Evolutionary conservation across 371 early-diverging fungal genomes (phyloP), one percentile per base, ranked within the genome.

Genomic region (Lichtheimia ornata): DNA sequence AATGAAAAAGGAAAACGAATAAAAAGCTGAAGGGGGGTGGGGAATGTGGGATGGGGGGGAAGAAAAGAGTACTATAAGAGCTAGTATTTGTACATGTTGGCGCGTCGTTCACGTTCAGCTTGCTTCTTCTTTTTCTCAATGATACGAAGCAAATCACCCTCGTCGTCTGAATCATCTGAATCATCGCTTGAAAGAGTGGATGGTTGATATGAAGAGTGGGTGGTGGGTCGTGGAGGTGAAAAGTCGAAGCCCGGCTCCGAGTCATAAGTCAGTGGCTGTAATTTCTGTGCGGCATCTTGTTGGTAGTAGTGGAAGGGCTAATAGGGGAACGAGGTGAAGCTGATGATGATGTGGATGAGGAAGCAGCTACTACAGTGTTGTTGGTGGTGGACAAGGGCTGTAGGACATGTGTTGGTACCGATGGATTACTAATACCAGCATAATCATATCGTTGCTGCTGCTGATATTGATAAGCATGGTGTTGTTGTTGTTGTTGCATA

Each of bases 61-160:
- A 47, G 17, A 2, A 47, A 47, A 47, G 47, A 47, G n/a, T 18
- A 47, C 18, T n/a, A 47, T n/a, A 47, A 47, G 22, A 18, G 22
- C 22, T 47, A 47, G 22, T 47, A 47, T 47, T 47, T 47, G 22
- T 47, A 47, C 47, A 47, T 47, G 47, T 22, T 47, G 9, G 47
- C 47, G 12, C 47, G 47, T 47, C 22, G n/a, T 22, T 47, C 47
- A 22, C 47, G 47, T 35, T 35, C 61, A 15, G 52, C 63, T 45
- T 70, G 54, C 25, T 66, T 63, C 56, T 66, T 66, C 53, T 71
- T 71, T 53, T 64, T 66, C 44, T 66, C 71, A 55, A 71, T 64
- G 50, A 71, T 62, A 15, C 61, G 58, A 12, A 71, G 43, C 35
- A 71, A 50, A 55, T 71, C 71, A 7, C 56, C 56, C 17, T 71